These are phyloP conservation scores for Colletotrichum orchidophilum DNA, from an alignment of 2,329 filamentous ascomycete species.

Conservation along the genomic window DNA sequence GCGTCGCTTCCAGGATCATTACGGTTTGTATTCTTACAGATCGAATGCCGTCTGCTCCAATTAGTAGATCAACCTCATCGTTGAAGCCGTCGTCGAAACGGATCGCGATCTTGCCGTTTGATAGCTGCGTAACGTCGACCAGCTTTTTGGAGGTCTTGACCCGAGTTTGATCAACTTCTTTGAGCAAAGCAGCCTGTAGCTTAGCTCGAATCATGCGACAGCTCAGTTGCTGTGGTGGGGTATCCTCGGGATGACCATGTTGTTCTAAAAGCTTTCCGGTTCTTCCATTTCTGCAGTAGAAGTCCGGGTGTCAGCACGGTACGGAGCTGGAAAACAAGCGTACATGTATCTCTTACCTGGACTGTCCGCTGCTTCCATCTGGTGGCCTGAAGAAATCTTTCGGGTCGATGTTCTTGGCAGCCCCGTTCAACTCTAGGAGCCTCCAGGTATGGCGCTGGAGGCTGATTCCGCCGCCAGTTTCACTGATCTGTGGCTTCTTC, in stretches of 20 bases:
- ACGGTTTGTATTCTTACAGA: constrained; percentile 46
- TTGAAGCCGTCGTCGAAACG: constrained; percentile 54
- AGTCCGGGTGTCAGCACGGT: not conserved
- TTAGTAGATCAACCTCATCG: constrained; percentile 54
- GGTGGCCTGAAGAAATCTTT: constrained; percentile 42
- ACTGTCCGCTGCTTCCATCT: constrained; percentile 39
- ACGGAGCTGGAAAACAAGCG: not conserved
- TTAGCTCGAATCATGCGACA: constrained; percentile 45
- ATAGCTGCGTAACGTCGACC: constrained; percentile 47
- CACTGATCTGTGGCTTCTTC: constrained; percentile 47
- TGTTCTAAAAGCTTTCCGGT: constrained; percentile 42
- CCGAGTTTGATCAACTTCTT: constrained; percentile 52
- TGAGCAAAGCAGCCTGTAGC: constrained; percentile 59
- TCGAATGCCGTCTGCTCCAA: constrained; percentile 63
- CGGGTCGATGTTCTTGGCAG: constrained; percentile 42
- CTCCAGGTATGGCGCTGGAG: constrained; percentile 47
- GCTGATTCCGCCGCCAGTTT: constrained; percentile 49
- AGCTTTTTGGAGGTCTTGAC: constrained; percentile 58
- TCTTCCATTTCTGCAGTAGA: constrained; percentile 41
- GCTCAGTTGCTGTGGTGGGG: constrained; percentile 39
- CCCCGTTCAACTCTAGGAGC: constrained; percentile 44
- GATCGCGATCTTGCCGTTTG: constrained; percentile 48
- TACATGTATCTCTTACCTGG: constrained; percentile 30
- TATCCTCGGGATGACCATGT: constrained; percentile 35
- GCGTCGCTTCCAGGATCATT: too few species aligned